phyloP scores from a whole-genome alignment of 768 basidiomycete genomes.

The Termitomyces sp. region DNA sequence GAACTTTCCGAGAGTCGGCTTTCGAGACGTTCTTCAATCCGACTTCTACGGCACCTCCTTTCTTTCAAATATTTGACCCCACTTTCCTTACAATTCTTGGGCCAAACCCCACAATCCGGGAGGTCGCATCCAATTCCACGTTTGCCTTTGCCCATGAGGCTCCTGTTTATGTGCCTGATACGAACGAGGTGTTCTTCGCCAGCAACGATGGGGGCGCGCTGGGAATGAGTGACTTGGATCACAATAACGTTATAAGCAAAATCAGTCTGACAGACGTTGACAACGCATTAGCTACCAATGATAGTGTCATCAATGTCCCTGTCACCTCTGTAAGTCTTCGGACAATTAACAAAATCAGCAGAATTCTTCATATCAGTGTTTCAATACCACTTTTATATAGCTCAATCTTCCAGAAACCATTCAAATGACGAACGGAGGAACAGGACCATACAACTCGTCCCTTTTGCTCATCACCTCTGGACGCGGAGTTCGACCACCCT shows the following conservation, averaged over 20 bases:
- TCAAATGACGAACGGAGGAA: slow-evolving; percentile 72
- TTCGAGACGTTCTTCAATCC: slow-evolving; percentile 54
- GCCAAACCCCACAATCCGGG: slow-evolving; percentile 47
- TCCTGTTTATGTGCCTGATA: slow-evolving; percentile 61
- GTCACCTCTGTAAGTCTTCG: slow-evolving; percentile 35
- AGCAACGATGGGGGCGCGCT: slow-evolving; percentile 66
- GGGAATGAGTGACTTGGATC: slow-evolving; percentile 58
- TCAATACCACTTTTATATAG: slow-evolving; percentile 27
- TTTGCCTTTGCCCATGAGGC: slow-evolving; percentile 82
- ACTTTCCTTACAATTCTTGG: slow-evolving; percentile 63
- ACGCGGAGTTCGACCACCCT: slow-evolving; percentile 58
- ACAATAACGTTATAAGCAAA: slow-evolving; percentile 61
- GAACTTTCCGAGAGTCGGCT: slow-evolving; percentile 32
- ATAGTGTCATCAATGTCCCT: slow-evolving; percentile 42
- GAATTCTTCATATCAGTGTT: not conserved
- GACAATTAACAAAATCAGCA: not conserved
- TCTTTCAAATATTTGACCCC: slow-evolving; percentile 52
- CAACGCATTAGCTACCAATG: slow-evolving; percentile 33
- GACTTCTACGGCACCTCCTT: slow-evolving; percentile 51
- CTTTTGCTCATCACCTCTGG: slow-evolving; percentile 65
- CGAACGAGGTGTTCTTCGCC: slow-evolving; percentile 71
- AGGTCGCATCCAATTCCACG: slow-evolving; percentile 56
- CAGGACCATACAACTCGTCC: slow-evolving; percentile 55
- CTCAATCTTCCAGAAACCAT: slow-evolving; percentile 53
- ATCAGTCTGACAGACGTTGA: slow-evolving; percentile 59